Evolutionary conservation across 306 rosid species (phyloP).

Genomic region (Neltuma alba): DNA sequence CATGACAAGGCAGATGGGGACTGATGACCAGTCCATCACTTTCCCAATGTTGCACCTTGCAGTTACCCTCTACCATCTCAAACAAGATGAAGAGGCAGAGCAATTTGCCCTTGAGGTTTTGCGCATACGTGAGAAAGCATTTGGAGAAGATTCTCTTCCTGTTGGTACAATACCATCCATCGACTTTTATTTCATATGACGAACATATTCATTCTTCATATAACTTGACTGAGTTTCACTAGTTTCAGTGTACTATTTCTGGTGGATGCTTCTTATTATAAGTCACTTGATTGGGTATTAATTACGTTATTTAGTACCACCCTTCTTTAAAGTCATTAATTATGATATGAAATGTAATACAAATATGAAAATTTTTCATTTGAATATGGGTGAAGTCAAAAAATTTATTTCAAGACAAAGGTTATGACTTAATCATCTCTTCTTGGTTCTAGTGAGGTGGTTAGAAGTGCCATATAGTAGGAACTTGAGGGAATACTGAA

Average conservation of each 20-base stretch:
- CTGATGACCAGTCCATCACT: slow-evolving; percentile 72
- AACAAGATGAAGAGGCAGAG: slow-evolving; percentile 85
- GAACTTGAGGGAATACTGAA: too few species aligned
- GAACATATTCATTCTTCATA: not conserved
- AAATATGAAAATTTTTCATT: too few species aligned
- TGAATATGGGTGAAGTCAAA: too few species aligned
- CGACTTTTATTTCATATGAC: not conserved
- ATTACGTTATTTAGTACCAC: too few species aligned
- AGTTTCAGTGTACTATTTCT: not conserved
- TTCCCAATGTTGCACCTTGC: slow-evolving; percentile 94
- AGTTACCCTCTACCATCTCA: slow-evolving; percentile 72
- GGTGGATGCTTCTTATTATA: too few species aligned
- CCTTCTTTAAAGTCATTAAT: too few species aligned
- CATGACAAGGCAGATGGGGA: slow-evolving; percentile 56
- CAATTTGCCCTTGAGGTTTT: slow-evolving; percentile 70
- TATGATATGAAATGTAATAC: too few species aligned
- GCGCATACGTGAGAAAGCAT: slow-evolving; percentile 77
- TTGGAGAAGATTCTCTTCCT: slow-evolving; percentile 76
- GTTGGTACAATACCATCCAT: slow-evolving; percentile 60
- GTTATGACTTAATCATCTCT: too few species aligned
- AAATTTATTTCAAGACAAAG: too few species aligned
- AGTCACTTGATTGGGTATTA: too few species aligned
- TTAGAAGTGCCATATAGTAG: too few species aligned
- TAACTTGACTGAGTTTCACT: slow-evolving; percentile 17
- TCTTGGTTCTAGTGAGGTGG: too few species aligned